Evolutionary conservation across 2,329 filamentous ascomycete species (phyloP), one percentile per base, ranked within the genome.

Genomic region (Fusarium papillatum): DNA sequence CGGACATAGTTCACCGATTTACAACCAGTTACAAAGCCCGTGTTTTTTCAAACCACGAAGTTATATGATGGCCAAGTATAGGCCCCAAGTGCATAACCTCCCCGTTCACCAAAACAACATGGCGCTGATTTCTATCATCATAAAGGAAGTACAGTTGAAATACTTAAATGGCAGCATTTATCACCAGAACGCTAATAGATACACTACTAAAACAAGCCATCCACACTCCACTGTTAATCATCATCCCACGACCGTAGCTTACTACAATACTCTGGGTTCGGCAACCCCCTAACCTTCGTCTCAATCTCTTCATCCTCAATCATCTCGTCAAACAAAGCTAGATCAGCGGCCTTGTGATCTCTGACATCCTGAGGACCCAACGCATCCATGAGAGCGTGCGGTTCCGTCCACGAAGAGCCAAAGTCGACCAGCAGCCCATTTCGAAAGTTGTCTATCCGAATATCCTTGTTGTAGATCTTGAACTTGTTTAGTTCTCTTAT

Each of bases 361-460:
- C 5, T 24, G 9, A 43, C 48, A 10, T 24, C 65, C 9, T 13
- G 26, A 13, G 64, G 36, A 19, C 68, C 34, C 61, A 71, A 26
- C 3, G 65, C 70, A 66, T 75, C 63, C 9, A 76, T 38, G 22
- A 77, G 64, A 5, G 5, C 22, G 41, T 77, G 73, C 1, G 73
- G 73, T n/a, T 70, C 71, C 7, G 75, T 77, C 66, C 65, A 74
- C 9, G 73, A 70, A 3, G 69, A 76, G 8, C 75, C 73, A 68
- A 77, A 71, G 62, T 77, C 75, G 14, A 77, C 69, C 13, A 76
- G n/a, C 39, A 59, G 60, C 7, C 75, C 73, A 17, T 64, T 57
- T 11, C 67, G 63, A 55, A 41, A 75, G 53, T 77, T 77, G 16
- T 68, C 73, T 10, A 70, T 19, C 29, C 64, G 68, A 41, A 75